phyloP scores from a whole-genome alignment of 2,329 filamentous ascomycete species.

The Fusarium coffeatum region DNA sequence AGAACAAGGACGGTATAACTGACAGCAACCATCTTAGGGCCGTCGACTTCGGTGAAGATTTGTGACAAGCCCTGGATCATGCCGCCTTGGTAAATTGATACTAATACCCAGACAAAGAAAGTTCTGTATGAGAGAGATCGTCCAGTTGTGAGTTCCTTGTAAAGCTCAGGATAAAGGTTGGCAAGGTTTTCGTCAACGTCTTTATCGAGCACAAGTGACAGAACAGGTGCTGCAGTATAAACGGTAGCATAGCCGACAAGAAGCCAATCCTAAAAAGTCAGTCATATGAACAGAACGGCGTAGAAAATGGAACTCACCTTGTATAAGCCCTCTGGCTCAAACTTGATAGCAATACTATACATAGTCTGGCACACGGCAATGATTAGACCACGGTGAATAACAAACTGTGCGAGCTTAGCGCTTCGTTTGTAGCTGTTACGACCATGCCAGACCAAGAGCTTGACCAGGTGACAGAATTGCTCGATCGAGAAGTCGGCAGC shows the following conservation, averaged over 20 bases:
- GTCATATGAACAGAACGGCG: background rate
- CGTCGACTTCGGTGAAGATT: slow-evolving; percentile 82
- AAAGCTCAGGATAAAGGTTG: slow-evolving; percentile 95
- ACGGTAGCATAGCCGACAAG: slow-evolving; percentile 96
- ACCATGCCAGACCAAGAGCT: slow-evolving; percentile 98
- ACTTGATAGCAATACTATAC: slow-evolving; percentile 92
- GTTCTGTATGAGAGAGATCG: slow-evolving; percentile 89
- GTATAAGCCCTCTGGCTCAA: slow-evolving; percentile 94
- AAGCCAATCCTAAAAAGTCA: slow-evolving; percentile 78
- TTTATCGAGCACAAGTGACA: slow-evolving; percentile 92
- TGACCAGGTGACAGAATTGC: slow-evolving; percentile 94
- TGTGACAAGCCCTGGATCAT: slow-evolving; percentile 97
- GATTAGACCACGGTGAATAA: slow-evolving; percentile 96
- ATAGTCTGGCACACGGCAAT: slow-evolving; percentile 97
- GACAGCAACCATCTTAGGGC: slow-evolving; percentile 83
- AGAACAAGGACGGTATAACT: slow-evolving; percentile 92
- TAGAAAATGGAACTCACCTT: slow-evolving; percentile 59
- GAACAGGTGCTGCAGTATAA: slow-evolving; percentile 93
- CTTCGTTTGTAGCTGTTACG: slow-evolving; percentile 96
- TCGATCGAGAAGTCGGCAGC: slow-evolving; percentile 97
- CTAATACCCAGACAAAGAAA: slow-evolving; percentile 96
- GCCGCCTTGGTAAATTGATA: slow-evolving; percentile 93
- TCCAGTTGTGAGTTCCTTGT: slow-evolving; percentile 94
- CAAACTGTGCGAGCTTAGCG: slow-evolving; percentile 96
- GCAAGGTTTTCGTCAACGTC: slow-evolving; percentile 95